These are phyloP conservation scores for Jamesozyma gamospora DNA, from an alignment of 805 yeast species.

Conservation along the genomic window DNA sequence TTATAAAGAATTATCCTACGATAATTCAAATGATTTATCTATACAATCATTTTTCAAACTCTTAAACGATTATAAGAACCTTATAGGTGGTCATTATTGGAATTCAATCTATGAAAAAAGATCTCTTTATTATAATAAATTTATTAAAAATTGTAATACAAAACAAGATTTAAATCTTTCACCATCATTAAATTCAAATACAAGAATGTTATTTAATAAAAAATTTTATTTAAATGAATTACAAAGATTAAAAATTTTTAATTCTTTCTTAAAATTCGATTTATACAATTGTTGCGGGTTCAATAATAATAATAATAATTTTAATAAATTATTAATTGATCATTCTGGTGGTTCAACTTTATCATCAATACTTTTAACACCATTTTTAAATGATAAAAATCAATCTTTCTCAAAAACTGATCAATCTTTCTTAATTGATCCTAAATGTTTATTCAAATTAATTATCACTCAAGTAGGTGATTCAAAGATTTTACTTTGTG, in stretches of 20 bases:
- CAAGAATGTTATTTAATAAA: conserved; percentile 30
- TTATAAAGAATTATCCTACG: conserved; percentile 41
- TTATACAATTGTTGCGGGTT: conserved; percentile 23
- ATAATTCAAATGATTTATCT: conserved; percentile 21
- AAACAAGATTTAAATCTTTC: conserved; percentile 28
- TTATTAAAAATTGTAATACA: conserved; percentile 27
- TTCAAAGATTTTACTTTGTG: conserved; percentile 79
- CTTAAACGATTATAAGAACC: conserved; percentile 43
- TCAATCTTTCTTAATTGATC: conserved; percentile 38
- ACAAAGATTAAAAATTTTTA: conserved; percentile 24
- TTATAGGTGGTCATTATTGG: conserved; percentile 81
- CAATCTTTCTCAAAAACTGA: conserved; percentile 9
- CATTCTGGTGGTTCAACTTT: conserved; percentile 59
- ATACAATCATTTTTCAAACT: conserved; percentile 33
- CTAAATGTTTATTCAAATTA: conserved; percentile 54
- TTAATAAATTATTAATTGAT: conserved; percentile 20
- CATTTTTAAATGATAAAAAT: conserved; percentile 8
- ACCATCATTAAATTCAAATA: conserved; percentile 16
- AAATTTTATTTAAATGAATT: conserved; percentile 25
- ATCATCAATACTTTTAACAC: conserved; percentile 46
- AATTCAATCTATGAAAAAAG: conserved; percentile 52
- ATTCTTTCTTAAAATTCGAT: conserved; percentile 25
- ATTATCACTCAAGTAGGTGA: conserved; percentile 90
- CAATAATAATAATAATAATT: background rate
- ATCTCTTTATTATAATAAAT: conserved; percentile 26